A percentile compares a stretch with the other conserved stretches of the same genome.
phyloP scores from a whole-genome alignment of 2,329 filamentous ascomycete genomes.

The Sphaerulina musiva region DNA sequence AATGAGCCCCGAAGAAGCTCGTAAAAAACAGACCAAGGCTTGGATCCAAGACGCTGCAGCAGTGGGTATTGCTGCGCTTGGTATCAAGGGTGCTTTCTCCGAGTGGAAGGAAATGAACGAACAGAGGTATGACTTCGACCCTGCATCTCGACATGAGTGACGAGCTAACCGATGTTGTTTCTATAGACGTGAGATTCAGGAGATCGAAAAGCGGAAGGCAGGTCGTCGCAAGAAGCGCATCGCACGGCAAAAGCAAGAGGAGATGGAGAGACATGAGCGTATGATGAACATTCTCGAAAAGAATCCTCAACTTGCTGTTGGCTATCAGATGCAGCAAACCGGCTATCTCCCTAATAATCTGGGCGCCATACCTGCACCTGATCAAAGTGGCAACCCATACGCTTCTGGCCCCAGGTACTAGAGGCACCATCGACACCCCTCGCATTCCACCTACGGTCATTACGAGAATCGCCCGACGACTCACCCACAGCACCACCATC shows the following conservation, averaged over 20 bases:
- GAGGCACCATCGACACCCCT: slow-evolving; percentile 1
- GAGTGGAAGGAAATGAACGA: slow-evolving; percentile 64
- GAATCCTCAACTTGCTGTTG: slow-evolving; percentile 28
- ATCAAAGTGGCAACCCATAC: slow-evolving; percentile 33
- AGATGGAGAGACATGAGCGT: slow-evolving; percentile 36
- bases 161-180: slow-evolving; percentile 22
- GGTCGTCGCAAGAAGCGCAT: slow-evolving; percentile 38
- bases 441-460: not conserved
- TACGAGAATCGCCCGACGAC: slow-evolving; percentile 1
- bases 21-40: slow-evolving; percentile 57
- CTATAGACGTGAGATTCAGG: slow-evolving; percentile 39
- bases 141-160: slow-evolving; percentile 2
- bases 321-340: slow-evolving; percentile 23
- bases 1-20: slow-evolving; percentile 56
- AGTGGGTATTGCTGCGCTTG: slow-evolving; percentile 59
- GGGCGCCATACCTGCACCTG: slow-evolving; percentile 17
- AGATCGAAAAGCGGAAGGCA: slow-evolving; percentile 45
- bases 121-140: slow-evolving; percentile 46
- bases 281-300: slow-evolving; percentile 33
- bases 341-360: slow-evolving; percentile 10
- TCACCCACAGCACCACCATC: not conserved
- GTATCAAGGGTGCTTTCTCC: slow-evolving; percentile 59
- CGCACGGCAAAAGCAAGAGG: slow-evolving; percentile 40
- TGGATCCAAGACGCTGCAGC: slow-evolving; percentile 60
- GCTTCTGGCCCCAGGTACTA: slow-evolving; percentile 21